phyloP scores from a whole-genome alignment of 2,329 filamentous ascomycete species.

The Alternaria postmessia region DNA sequence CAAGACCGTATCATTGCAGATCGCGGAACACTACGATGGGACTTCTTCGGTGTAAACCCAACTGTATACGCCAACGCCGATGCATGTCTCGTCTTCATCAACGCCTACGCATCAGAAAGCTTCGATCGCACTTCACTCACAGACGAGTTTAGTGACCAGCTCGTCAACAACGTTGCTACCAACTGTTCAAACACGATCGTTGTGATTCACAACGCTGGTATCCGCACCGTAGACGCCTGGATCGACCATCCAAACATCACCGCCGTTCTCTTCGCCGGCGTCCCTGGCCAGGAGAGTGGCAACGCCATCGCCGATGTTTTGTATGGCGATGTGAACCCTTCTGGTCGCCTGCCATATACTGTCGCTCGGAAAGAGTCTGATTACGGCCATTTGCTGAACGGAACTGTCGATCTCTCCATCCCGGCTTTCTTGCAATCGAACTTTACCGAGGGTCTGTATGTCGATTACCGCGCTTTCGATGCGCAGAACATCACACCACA shows the following conservation, averaged over 20 bases:
- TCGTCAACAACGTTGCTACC: constrained; percentile 56
- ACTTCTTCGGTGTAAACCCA: constrained; percentile 44
- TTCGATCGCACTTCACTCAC: constrained; percentile 36
- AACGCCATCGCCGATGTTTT: constrained; percentile 79
- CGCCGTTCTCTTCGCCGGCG: constrained; percentile 79
- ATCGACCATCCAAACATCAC: constrained; percentile 79
- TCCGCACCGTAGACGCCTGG: constrained; percentile 78
- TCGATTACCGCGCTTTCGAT: constrained; percentile 82
- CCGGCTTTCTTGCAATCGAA: constrained; percentile 74
- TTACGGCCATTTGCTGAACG: constrained; percentile 70
- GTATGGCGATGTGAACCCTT: constrained; percentile 78
- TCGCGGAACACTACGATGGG: constrained; percentile 46
- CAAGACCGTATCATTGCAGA: constrained; percentile 39
- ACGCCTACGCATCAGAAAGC: constrained; percentile 57
- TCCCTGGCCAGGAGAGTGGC: constrained; percentile 82
- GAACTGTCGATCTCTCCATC: constrained; percentile 52
- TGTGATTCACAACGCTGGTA: constrained; percentile 55
- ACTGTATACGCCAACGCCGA: constrained; percentile 46
- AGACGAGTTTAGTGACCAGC: constrained; percentile 32
- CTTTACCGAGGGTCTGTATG: constrained; percentile 79
- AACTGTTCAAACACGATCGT: constrained; percentile 62
- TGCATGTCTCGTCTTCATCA: constrained; percentile 65
- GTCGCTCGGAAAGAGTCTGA: constrained; percentile 72
- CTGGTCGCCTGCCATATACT: constrained; percentile 78
- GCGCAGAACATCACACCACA: constrained; percentile 68